Evolutionary conservation across 1,284 basidiomycete genomes (phyloP).

Genomic region (Naganishia liquefaciens): DNA sequence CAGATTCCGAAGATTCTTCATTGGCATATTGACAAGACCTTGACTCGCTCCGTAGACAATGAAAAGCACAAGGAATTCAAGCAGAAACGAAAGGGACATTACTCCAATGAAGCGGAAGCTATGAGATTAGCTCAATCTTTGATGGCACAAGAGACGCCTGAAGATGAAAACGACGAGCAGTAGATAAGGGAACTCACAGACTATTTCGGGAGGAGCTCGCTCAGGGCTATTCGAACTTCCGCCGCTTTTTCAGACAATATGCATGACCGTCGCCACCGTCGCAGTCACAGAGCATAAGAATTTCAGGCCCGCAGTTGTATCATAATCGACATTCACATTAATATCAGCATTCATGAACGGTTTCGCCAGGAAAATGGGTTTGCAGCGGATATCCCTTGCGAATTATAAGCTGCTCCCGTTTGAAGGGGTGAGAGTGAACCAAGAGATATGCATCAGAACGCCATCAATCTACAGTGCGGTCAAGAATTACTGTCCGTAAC

Average conservation of each 20-base stretch:
- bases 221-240: not conserved
- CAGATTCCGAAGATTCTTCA: not conserved
- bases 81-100: constrained; percentile 77
- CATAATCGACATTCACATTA: too few relatives aligned
- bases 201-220: not conserved
- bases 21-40: not conserved
- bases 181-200: not conserved
- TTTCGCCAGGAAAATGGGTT: too few relatives aligned
- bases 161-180: constrained; percentile 24
- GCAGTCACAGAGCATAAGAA: not conserved
- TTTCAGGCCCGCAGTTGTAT: too few relatives aligned
- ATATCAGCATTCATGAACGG: too few relatives aligned
- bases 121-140: constrained; percentile 64
- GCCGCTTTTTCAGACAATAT: not conserved
- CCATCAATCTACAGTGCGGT: constrained; percentile 11
- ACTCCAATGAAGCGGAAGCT: constrained; percentile 87
- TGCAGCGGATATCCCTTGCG: too few relatives aligned
- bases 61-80: constrained; percentile 81
- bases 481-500: constrained; percentile 26
- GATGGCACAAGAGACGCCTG: constrained; percentile 29
- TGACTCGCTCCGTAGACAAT: constrained; percentile 59
- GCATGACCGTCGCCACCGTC: not conserved
- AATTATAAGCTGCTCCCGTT: too few relatives aligned
- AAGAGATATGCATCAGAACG: not conserved
- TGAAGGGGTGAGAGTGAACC: too few relatives aligned